Conservation (phyloP, 371 early-diverging fungal genomes). For the Mucor sp. region DNA sequence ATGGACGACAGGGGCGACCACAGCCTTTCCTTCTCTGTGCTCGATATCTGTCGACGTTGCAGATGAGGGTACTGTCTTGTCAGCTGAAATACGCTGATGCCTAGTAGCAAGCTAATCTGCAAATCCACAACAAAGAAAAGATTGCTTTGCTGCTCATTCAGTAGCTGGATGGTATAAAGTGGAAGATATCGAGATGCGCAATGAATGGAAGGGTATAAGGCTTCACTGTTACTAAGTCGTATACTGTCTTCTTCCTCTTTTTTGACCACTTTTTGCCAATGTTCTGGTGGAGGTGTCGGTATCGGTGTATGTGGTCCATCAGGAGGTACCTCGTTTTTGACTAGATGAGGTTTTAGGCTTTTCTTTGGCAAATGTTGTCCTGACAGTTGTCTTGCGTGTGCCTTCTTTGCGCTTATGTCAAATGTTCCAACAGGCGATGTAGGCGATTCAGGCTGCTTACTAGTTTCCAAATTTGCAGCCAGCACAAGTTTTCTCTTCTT, state of each 20-base stretch:
- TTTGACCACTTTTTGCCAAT: constrained; percentile 41
- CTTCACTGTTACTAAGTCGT: constrained; percentile 1
- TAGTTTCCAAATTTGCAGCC: constrained; percentile 12
- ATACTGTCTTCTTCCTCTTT: constrained; percentile 33
- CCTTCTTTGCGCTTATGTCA: constrained; percentile 20
- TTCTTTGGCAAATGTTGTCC: constrained; percentile 45
- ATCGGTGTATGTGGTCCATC: constrained; percentile 49
- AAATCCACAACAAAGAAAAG: constrained; percentile 69
- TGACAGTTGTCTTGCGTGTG: constrained; percentile 39
- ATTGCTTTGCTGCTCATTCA: constrained; percentile 31
- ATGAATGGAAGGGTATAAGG: constrained; percentile 26
- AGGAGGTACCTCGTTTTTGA: constrained; percentile 30
- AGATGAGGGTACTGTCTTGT: constrained; percentile 62
- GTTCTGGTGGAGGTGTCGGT: constrained; percentile 53
- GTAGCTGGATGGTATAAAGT: constrained; percentile 68
- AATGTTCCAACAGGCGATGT: constrained; percentile 12
- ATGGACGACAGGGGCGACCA: constrained; percentile 73
- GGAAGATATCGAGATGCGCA: constrained; percentile 49
- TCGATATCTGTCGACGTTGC: constrained; percentile 51
- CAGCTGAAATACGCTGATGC: constrained; percentile 48
- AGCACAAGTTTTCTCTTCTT: constrained; percentile 37
- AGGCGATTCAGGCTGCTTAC: constrained; percentile 19
- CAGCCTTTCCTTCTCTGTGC: constrained; percentile 66
- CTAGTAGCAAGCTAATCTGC: constrained; percentile 65
- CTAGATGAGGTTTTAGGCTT: constrained; percentile 25